Evolutionary conservation across 2,329 filamentous ascomycete species (phyloP).

Genomic region (Arthrinium puccinioides): DNA sequence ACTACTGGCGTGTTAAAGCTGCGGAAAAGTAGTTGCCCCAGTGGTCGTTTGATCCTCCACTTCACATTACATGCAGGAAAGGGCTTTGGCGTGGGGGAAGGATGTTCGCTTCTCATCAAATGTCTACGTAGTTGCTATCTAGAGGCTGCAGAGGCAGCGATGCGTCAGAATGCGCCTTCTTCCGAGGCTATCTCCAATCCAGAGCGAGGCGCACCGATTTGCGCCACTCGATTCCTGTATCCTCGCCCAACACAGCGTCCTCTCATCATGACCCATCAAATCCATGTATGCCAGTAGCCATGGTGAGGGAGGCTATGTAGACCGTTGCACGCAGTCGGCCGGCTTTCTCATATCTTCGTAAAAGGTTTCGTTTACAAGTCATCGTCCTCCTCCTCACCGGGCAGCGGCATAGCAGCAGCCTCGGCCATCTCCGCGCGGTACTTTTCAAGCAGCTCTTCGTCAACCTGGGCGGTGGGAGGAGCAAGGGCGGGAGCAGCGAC

Average conservation of each 20-base stretch:
- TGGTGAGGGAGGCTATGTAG: no score
- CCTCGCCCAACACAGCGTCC: constrained; percentile 17
- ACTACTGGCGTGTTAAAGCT: no score
- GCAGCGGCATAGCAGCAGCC: constrained; percentile 77
- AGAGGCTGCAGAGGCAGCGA: constrained; percentile 22
- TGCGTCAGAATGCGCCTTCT: constrained; percentile 19
- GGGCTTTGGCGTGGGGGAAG: constrained; percentile 1
- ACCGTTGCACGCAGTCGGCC: no score
- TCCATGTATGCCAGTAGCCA: constrained; percentile 11
- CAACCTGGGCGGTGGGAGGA: constrained; percentile 85
- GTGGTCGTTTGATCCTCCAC: no score
- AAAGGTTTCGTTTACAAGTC: constrained; percentile 43
- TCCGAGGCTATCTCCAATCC: constrained; percentile 14
- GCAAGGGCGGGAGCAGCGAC: constrained; percentile 92
- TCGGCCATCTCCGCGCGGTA: constrained; percentile 85
- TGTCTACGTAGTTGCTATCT: constrained; percentile 28
- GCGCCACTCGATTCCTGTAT: constrained; percentile 14
- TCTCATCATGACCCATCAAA: constrained; percentile 15
- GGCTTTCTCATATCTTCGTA: constrained; percentile 9
- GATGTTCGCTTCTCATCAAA: constrained; percentile 13
- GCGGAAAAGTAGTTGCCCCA: no score
- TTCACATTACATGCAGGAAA: no score
- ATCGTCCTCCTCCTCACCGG: constrained; percentile 84
- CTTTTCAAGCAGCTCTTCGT: constrained; percentile 71
- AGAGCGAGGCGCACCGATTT: constrained; percentile 15